Conservation (phyloP, 208 protist genomes). For the Trypanosoma boissoni region DNA sequence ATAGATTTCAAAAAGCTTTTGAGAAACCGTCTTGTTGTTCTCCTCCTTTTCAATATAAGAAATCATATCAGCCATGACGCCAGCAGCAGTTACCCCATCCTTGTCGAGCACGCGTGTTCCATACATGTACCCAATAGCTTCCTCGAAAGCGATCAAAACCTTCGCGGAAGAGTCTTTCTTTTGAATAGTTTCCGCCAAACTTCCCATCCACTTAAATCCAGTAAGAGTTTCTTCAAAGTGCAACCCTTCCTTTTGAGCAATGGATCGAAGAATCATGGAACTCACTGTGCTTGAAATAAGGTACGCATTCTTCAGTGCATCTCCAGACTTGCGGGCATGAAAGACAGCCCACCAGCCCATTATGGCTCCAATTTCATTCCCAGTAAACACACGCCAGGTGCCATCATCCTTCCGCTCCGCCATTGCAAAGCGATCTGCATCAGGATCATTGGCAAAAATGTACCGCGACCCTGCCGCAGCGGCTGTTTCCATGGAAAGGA, state of each 20-base stretch:
- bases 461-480: conserved; percentile 47
- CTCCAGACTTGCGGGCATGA: conserved; percentile 37
- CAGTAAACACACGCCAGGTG: conserved; percentile 93
- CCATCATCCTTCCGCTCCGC: conserved; percentile 84
- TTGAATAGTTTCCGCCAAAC: conserved; percentile 54
- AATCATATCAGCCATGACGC: conserved; percentile 91
- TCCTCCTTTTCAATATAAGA: conserved; percentile 48
- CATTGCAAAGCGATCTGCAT: conserved; percentile 97
- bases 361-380: conserved; percentile 97
- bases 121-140: conserved; percentile 97
- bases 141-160: conserved; percentile 93
- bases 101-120: conserved; percentile 94
- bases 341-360: conserved; percentile 94
- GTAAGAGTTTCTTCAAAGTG: conserved; percentile 94
- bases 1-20: conserved; percentile 79
- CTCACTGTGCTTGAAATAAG: conserved; percentile 84
- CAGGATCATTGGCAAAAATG: conserved; percentile 98
- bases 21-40: conserved; percentile 31
- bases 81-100: conserved; percentile 95
- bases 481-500: conserved; percentile 88
- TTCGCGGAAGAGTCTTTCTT: conserved; percentile 53
- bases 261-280: conserved; percentile 84
- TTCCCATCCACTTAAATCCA: conserved; percentile 99
- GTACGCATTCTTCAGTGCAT: conserved; percentile 40
- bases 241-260: conserved; percentile 92